A percentile compares a stretch with the other conserved stretches of the same genome.
phyloP scores from a whole-genome alignment of 192 early-diverging fungal species.

The Mortierella hygrophila region DNA sequence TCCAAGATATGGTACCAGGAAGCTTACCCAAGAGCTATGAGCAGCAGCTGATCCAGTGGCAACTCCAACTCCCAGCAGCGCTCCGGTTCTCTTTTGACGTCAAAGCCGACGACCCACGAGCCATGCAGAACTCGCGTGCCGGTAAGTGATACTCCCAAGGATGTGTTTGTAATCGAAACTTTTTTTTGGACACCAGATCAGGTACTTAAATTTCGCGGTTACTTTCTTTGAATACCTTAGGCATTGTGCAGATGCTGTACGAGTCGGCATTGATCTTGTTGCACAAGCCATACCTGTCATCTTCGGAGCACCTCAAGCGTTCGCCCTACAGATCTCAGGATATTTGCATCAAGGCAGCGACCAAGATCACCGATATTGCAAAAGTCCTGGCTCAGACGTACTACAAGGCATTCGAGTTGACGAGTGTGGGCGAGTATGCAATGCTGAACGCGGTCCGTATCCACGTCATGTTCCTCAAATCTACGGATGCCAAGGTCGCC shows the following conservation, averaged over 20 bases:
- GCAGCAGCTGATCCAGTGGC: conserved; percentile 55
- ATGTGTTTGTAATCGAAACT: neutral
- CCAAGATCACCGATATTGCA: conserved; percentile 54
- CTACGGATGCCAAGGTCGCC: conserved; percentile 36
- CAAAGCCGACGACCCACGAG: conserved; percentile 40
- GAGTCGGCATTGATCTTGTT: conserved; percentile 48
- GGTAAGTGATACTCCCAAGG: conserved; percentile 2
- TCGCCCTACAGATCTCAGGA: conserved; percentile 55
- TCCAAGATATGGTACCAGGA: conserved; percentile 48
- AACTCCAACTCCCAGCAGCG: conserved; percentile 37
- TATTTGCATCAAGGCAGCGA: conserved; percentile 53
- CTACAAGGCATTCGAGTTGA: conserved; percentile 36
- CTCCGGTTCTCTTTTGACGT: conserved; percentile 43
- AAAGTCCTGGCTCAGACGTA: conserved; percentile 43
- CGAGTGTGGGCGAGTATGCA: conserved; percentile 45
- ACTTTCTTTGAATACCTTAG: conserved; percentile 1
- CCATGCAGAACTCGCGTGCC: conserved; percentile 45
- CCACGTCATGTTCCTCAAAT: conserved; percentile 54
- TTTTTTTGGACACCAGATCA: neutral
- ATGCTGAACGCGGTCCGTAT: conserved; percentile 51
- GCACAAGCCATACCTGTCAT: conserved; percentile 48
- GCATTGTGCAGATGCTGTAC: conserved; percentile 50
- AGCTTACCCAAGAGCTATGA: conserved; percentile 50
- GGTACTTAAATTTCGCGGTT: neutral
- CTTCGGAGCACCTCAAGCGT: conserved; percentile 49